Conservation (phyloP, 2,329 filamentous ascomycete genomes). For the Aschersonia sp. region DNA sequence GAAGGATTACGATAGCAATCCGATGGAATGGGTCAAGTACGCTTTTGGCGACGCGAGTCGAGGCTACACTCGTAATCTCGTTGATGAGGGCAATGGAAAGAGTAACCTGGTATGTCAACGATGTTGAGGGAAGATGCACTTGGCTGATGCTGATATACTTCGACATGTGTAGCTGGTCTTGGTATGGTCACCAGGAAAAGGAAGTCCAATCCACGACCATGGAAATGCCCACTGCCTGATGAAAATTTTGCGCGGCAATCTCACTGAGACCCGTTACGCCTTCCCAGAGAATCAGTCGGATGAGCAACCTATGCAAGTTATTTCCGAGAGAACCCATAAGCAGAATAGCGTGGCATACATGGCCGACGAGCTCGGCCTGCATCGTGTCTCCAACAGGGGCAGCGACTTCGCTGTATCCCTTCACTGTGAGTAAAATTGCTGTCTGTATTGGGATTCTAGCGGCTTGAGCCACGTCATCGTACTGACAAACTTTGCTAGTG, state of each 20-base stretch:
- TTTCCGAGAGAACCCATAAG: constrained; percentile 52
- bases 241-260: constrained; percentile 67
- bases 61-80: constrained; percentile 75
- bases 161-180: constrained; percentile 52
- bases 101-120: constrained; percentile 49
- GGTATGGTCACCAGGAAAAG: constrained; percentile 77
- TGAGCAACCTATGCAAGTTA: constrained; percentile 44
- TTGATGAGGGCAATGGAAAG: constrained; percentile 77
- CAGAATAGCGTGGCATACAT: constrained; percentile 77
- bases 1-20: constrained; percentile 55
- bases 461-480: neutral
- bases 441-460: no score
- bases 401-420: constrained; percentile 70
- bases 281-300: constrained; percentile 43
- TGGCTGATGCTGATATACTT: neutral
- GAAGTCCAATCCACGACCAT: constrained; percentile 78
- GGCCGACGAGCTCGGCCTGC: constrained; percentile 77
- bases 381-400: constrained; percentile 66
- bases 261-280: constrained; percentile 70
- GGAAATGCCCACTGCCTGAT: constrained; percentile 85
- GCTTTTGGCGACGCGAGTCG: constrained; percentile 56
- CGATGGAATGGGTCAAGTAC: constrained; percentile 60
- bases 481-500: constrained; percentile 29
- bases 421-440: constrained; percentile 40
- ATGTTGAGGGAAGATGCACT: neutral